A percentile compares a stretch with the other conserved stretches of the same genome.
Conservation (phyloP, 108 stramenopile species). For the Discostella pseudostelligera region DNA sequence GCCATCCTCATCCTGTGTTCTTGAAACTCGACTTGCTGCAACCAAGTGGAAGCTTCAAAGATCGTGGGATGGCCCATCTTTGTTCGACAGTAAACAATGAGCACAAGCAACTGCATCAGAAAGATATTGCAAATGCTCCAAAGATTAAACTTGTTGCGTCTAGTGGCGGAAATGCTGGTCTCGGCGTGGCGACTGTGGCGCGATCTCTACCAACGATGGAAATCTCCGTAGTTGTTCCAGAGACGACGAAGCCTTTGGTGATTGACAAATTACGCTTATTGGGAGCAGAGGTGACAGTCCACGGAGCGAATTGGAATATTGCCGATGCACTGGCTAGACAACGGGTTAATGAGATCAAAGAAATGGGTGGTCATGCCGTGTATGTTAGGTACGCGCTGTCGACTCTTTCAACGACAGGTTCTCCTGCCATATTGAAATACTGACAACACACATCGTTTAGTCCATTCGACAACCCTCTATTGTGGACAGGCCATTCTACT, state of each 20-base stretch:
- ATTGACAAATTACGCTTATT: constrained; percentile 66
- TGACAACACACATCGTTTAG: constrained; percentile 35
- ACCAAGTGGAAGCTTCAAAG: constrained; percentile 73
- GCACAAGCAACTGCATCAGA: constrained; percentile 11
- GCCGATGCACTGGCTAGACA: constrained; percentile 76
- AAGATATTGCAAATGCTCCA: too few relatives aligned
- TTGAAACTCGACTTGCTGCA: constrained; percentile 77
- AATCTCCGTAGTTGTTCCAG: constrained; percentile 78
- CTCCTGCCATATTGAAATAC: constrained; percentile 3
- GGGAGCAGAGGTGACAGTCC: constrained; percentile 81
- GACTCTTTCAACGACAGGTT: too few relatives aligned
- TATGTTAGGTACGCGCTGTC: constrained; percentile 23
- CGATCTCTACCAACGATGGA: constrained; percentile 50
- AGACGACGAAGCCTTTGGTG: constrained; percentile 84
- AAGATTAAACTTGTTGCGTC: constrained; percentile 52
- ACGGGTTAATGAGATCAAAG: constrained; percentile 42
- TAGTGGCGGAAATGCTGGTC: constrained; percentile 78
- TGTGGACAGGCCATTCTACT: constrained; percentile 91
- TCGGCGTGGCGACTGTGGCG: constrained; percentile 79
- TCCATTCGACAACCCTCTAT: constrained; percentile 84
- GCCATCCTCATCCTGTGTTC: constrained; percentile 59
- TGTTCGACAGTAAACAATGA: constrained; percentile 48
- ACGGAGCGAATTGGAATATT: constrained; percentile 88
- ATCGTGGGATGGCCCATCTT: constrained; percentile 80
- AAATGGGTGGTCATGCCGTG: constrained; percentile 21